Evolutionary conservation across 2,329 filamentous ascomycete species (phyloP), one percentile per base, ranked within the genome.

Genomic region (Alternaria atra): DNA sequence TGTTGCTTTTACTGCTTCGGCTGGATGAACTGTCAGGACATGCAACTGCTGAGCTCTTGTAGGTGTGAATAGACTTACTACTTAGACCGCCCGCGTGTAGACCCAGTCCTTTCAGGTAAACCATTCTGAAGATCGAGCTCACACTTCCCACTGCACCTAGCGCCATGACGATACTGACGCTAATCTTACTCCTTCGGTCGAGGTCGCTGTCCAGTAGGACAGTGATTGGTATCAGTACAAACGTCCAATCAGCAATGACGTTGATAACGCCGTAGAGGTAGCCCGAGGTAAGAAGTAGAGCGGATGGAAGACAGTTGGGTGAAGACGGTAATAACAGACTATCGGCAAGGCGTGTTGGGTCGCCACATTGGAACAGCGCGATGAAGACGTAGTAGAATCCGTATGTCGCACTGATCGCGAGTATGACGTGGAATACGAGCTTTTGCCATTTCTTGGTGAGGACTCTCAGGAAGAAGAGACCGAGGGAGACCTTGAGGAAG

Each of bases 101-200:
- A 1, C 69, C 47, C 10, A 77, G 60, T 4, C 72, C 74, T 25
- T 69, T 55, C 9, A 77, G 55, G 29, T 75, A 76, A 9, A 76
- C 70, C 73, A 77, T 73, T 12, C 75, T 68, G 25, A 77, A 53
- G 13, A 77, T 68, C 20, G 71, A 71, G 8, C 73, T 72, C 20
- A 77, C 64, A 34, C 74, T 77, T 12, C 74, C 73, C 6, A 73
- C 62, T 12, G 81, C 80, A 63, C 80, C 82, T 34, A 84, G 69
- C 0, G 73, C 77, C 71, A 84, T 80, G 35, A 84, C 77, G 0
- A 81, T 66, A 32, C 78, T 74, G 2, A 84, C 80, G 0, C 81
- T 82, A n/a, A 81, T 65, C 64, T 84, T 84, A 25, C 80, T 77
- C n/a, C 75, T 73, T 20, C 71, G 69, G 58, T 82, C 80, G 65